Conservation (phyloP, 2,329 filamentous ascomycete genomes). For the Alternaria hordeiaustralica region DNA sequence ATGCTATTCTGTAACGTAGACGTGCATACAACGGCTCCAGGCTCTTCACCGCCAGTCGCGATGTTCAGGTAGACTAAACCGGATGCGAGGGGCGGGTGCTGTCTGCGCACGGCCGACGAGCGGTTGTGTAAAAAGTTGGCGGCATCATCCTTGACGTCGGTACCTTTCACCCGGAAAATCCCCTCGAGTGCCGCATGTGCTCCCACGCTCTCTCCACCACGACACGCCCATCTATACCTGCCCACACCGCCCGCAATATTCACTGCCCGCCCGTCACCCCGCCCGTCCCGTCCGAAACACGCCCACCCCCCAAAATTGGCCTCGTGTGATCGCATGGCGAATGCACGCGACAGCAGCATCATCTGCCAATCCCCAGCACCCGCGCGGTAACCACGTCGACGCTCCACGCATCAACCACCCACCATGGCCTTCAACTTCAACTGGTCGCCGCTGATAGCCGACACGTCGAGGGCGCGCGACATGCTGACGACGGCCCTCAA, state of each 20-base stretch:
- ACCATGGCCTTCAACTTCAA: constrained; percentile 99
- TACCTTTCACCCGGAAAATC: constrained; percentile 35
- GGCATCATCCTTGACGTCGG: constrained; percentile 22
- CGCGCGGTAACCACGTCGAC: constrained; percentile 28
- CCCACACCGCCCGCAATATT: constrained; percentile 1
- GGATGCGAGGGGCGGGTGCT: neutral
- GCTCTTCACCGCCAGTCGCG: constrained; percentile 16
- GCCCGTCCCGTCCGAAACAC: constrained; percentile 4
- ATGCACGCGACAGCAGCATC: constrained; percentile 48
- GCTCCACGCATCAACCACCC: constrained; percentile 10
- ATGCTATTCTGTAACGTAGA: neutral
- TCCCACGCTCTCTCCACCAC: constrained; percentile 31
- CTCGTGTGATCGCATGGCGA: constrained; percentile 43
- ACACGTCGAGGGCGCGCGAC: constrained; percentile 89
- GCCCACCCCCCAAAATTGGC: constrained; percentile 17
- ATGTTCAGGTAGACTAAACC: neutral
- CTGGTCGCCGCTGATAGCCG: constrained; percentile 98
- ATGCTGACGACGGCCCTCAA: constrained; percentile 94
- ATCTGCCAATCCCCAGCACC: constrained; percentile 22
- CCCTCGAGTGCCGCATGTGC: constrained; percentile 19
- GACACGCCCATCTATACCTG: constrained; percentile 12
- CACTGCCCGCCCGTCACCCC: neutral
- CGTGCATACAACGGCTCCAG: constrained; percentile 8
- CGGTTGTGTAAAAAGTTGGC: constrained; percentile 28
- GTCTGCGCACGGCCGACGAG: constrained; percentile 13